phyloP scores from a whole-genome alignment of 1,284 basidiomycete species.

The Baeospora myosura region DNA sequence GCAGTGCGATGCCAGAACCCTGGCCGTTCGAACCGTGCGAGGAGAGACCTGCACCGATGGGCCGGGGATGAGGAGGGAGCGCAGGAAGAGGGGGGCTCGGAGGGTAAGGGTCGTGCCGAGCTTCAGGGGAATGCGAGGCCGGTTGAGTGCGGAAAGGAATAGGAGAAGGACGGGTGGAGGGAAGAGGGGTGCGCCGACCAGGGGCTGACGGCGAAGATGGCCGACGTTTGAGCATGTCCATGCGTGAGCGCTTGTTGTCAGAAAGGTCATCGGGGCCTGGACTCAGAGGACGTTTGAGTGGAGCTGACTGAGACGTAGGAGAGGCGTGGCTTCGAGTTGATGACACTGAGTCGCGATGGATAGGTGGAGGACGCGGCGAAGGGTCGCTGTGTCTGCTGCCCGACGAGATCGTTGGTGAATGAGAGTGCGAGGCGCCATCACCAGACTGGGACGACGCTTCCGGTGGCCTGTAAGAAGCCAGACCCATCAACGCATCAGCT shows the following conservation, averaged over 20 bases:
- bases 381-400: slow-evolving; percentile 43
- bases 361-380: slow-evolving; percentile 37
- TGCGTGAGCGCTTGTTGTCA: slow-evolving; percentile 55
- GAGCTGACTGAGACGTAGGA: slow-evolving; percentile 22
- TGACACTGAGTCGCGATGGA: slow-evolving; percentile 50
- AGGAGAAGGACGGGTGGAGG: slow-evolving; percentile 61
- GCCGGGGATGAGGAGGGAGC: slow-evolving; percentile 66
- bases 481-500: slow-evolving; percentile 62
- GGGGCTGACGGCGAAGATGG: slow-evolving; percentile 38
- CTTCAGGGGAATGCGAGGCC: slow-evolving; percentile 55
- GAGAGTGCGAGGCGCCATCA: slow-evolving; percentile 25
- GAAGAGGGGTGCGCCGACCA: slow-evolving; percentile 41
- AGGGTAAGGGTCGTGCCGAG: slow-evolving; percentile 44
- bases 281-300: slow-evolving; percentile 60
- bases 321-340: slow-evolving; percentile 42
- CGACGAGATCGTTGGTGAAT: slow-evolving; percentile 46
- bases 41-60: slow-evolving; percentile 45
- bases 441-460: slow-evolving; percentile 20
- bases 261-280: slow-evolving; percentile 48
- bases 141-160: slow-evolving; percentile 68
- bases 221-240: slow-evolving; percentile 49
- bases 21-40: slow-evolving; percentile 21
- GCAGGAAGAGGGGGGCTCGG: slow-evolving; percentile 40
- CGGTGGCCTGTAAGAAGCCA: slow-evolving; percentile 34
- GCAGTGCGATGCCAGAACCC: slow-evolving; percentile 36